These are phyloP conservation scores for Plasmodium blacklocki DNA, from an alignment of 169 alveolate genomes.

Conservation along the genomic window DNA sequence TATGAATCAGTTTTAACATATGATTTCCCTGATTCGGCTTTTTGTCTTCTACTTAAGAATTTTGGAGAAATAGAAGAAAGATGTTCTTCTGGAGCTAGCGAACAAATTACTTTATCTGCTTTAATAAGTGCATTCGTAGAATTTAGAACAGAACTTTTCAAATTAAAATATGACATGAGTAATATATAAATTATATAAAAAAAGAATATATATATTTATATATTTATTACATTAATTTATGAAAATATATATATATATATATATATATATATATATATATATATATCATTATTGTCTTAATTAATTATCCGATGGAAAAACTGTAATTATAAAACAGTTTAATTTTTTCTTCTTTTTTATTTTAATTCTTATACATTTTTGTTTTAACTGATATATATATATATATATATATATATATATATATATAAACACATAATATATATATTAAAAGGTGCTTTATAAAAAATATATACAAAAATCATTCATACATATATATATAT, in stretches of 20 bases:
- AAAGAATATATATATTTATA: neutral
- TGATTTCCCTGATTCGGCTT: conserved; percentile 88
- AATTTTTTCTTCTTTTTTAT: too few species aligned
- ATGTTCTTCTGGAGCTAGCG: conserved; percentile 89
- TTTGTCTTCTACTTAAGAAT: conserved; percentile 84
- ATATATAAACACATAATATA: neutral
- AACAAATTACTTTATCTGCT: conserved; percentile 86
- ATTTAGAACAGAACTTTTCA: conserved; percentile 86
- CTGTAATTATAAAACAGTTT: too few species aligned
- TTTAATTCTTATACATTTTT: too few species aligned
- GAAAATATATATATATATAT: neutral
- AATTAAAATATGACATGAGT: conserved; percentile 80
- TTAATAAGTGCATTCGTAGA: conserved; percentile 89
- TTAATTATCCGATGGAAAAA: too few species aligned
- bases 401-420: neutral
- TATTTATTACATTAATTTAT: neutral
- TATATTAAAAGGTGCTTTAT: too few species aligned
- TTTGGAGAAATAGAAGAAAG: conserved; percentile 90
- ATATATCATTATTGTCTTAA: neutral
- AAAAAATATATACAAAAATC: too few species aligned
- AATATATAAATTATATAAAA: conserved; percentile 29
- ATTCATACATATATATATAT: neutral
- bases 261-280: neutral
- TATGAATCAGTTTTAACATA: conserved; percentile 86
- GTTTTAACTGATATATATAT: neutral